Conservation (phyloP, 2,329 filamentous ascomycete species). For the Epichloe sp. region DNA sequence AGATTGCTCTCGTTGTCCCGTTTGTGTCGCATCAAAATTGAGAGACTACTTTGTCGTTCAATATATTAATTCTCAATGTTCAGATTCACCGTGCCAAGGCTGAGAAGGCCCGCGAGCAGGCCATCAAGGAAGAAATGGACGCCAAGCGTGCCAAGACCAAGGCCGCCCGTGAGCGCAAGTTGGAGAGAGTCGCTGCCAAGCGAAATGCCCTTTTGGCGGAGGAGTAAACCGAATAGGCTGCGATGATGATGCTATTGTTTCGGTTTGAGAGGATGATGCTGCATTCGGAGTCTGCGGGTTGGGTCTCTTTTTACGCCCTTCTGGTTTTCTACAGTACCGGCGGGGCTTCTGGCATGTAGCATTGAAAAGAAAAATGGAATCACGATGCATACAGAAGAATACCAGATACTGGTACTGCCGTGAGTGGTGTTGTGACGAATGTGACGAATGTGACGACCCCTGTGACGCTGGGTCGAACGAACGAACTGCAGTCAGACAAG, state of each 20-base stretch:
- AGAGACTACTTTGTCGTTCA: background rate
- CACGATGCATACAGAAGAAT: conserved; percentile 26
- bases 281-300: conserved; percentile 49
- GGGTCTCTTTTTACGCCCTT: conserved; percentile 35
- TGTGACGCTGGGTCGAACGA: background rate
- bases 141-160: conserved; percentile 99
- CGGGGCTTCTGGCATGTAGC: conserved; percentile 43
- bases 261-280: conserved; percentile 42
- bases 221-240: conserved; percentile 35
- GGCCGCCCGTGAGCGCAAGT: conserved; percentile 97
- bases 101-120: conserved; percentile 92
- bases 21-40: background rate
- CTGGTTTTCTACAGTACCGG: conserved; percentile 34
- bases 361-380: conserved; percentile 37
- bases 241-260: conserved; percentile 21
- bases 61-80: background rate
- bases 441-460: background rate
- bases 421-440: background rate
- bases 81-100: conserved; percentile 99
- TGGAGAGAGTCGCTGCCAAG: conserved; percentile 86
- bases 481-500: no score
- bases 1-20: background rate
- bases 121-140: conserved; percentile 99
- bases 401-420: background rate
- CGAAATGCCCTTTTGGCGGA: conserved; percentile 72